Evolutionary conservation across 2,329 filamentous ascomycete genomes (phyloP).

Genomic region (Ustulina deusta): DNA sequence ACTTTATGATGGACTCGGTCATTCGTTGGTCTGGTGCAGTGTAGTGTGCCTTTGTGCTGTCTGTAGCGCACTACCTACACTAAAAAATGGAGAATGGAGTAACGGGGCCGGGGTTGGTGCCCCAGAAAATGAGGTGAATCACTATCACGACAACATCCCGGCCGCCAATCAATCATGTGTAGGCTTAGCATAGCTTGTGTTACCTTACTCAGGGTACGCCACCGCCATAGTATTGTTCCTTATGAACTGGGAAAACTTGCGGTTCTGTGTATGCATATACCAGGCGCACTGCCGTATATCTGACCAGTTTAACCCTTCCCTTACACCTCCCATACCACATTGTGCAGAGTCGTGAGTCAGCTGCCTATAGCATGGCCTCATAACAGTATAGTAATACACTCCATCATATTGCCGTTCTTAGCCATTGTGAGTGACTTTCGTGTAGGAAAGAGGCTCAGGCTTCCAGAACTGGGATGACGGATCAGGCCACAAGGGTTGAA

Average conservation of each 20-base stretch:
- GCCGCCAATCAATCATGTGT: conserved; percentile 14
- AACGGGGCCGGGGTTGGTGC: conserved; percentile 2
- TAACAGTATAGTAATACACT: conserved; percentile 1
- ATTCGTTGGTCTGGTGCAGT: too few species aligned
- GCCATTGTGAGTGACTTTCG: conserved; percentile 3
- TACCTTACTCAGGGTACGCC: too few species aligned
- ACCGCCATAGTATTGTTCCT: too few species aligned
- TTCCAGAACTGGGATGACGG: conserved; percentile 1
- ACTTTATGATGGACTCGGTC: too few species aligned
- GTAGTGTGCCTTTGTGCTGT: too few species aligned
- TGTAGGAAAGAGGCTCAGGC: conserved; percentile 15
- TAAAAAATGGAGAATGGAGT: conserved; percentile 10
- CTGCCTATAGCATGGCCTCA: neutral
- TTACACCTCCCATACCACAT: neutral
- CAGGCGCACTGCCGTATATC: too few species aligned
- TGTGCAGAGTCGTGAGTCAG: neutral
- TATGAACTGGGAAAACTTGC: conserved; percentile 3
- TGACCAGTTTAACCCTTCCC: neutral
- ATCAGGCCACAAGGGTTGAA: conserved; percentile 22
- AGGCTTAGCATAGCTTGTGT: too few species aligned
- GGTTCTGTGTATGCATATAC: neutral
- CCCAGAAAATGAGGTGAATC: conserved; percentile 24
- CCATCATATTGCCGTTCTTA: neutral
- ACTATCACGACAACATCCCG: conserved; percentile 18
- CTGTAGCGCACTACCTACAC: neutral